Percentiles rank a stretch among this genome's conserved stretches.
Conservation (phyloP, 2,329 filamentous ascomycete species). For the Sporothrix inflata region DNA sequence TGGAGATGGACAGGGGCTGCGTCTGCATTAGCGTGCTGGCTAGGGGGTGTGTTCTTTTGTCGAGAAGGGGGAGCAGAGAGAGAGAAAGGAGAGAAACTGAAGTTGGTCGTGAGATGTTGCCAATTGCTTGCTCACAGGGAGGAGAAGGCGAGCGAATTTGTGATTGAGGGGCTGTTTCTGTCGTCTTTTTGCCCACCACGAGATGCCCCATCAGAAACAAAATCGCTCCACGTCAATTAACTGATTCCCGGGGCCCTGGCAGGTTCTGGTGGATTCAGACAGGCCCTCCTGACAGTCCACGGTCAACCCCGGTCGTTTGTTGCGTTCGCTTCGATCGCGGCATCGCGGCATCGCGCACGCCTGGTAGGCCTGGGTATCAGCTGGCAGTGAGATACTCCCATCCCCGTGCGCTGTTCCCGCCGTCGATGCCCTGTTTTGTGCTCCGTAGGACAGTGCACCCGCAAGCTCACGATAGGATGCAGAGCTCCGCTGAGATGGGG, state of each 20-base stretch:
- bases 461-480: neutral
- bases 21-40: constrained; percentile 19
- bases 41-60: neutral
- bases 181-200: neutral
- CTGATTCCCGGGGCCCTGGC: neutral
- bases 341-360: neutral
- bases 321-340: neutral
- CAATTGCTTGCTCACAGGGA: neutral
- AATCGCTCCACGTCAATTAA: constrained; percentile 2
- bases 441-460: neutral
- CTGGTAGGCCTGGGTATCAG: neutral
- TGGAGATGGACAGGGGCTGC: constrained; percentile 10
- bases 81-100: neutral
- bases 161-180: neutral
- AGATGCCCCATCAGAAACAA: neutral
- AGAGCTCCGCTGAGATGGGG: constrained; percentile 8
- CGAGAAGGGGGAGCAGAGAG: neutral
- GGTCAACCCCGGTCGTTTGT: neutral
- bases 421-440: neutral
- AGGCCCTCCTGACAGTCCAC: neutral
- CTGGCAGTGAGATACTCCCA: neutral
- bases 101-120: neutral
- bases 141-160: neutral
- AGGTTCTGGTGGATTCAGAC: neutral
- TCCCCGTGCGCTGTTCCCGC: constrained; percentile 7